Evolutionary conservation across 805 yeast genomes (phyloP).

Genomic region (Millerozyma miso): DNA sequence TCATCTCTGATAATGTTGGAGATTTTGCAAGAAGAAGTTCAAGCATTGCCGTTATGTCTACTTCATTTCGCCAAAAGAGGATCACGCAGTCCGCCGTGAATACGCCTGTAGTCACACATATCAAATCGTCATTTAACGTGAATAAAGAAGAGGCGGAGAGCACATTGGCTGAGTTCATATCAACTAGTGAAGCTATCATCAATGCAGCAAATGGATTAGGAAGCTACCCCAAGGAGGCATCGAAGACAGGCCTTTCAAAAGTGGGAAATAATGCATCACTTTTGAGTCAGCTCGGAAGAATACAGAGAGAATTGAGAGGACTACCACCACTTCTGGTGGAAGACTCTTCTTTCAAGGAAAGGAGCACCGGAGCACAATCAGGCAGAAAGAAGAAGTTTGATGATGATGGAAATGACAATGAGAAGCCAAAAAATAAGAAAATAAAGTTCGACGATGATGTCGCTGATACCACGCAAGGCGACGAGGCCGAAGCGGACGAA

Average conservation of each 20-base stretch:
- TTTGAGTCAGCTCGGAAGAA: conserved; percentile 61
- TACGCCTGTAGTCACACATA: conserved; percentile 42
- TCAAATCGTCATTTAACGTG: conserved; percentile 24
- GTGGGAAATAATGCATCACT: conserved; percentile 34
- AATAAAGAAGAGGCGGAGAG: conserved; percentile 42
- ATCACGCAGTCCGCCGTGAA: conserved; percentile 42
- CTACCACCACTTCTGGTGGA: conserved; percentile 53
- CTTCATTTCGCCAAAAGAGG: conserved; percentile 39
- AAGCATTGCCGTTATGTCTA: background rate
- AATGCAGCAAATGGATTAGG: conserved; percentile 15
- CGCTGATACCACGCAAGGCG: conserved; percentile 6
- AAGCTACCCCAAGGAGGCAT: conserved; percentile 21
- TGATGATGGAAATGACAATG: conserved; percentile 11
- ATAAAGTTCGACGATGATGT: conserved; percentile 21
- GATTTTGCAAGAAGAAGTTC: too few relatives aligned
- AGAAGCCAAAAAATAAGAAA: conserved; percentile 16
- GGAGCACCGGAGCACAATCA: conserved; percentile 1
- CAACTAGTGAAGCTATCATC: conserved; percentile 29
- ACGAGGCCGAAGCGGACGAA: conserved; percentile 10
- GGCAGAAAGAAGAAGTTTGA: conserved; percentile 26
- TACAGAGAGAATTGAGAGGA: conserved; percentile 77
- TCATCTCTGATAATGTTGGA: background rate
- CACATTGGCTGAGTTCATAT: conserved; percentile 40
- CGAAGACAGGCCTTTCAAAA: conserved; percentile 29
- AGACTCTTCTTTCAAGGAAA: conserved; percentile 11